A percentile compares a stretch with the other conserved stretches of the same genome.
Conservation (phyloP, 1,284 basidiomycete species). For the Retiboletus flavoniger region DNA sequence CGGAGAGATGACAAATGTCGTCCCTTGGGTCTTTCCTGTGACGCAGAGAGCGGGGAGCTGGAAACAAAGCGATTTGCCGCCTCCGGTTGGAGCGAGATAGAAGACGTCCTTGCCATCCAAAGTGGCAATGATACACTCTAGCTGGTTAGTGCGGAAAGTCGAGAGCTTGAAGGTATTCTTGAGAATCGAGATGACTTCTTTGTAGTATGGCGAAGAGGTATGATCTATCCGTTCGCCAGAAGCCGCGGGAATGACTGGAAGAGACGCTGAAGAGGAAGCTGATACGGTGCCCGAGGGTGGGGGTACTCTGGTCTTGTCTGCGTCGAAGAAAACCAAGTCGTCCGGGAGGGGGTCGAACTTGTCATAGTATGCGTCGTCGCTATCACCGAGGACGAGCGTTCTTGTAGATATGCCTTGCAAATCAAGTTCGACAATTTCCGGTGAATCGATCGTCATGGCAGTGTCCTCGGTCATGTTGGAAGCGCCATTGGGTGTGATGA, state of each 20-base stretch:
- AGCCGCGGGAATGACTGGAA: slow-evolving; percentile 1
- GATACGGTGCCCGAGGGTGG: not conserved
- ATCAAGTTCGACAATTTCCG: slow-evolving; percentile 17
- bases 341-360: slow-evolving; percentile 28
- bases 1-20: slow-evolving; percentile 91
- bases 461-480: slow-evolving; percentile 3
- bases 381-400: slow-evolving; percentile 23
- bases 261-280: slow-evolving; percentile 5
- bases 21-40: slow-evolving; percentile 70
- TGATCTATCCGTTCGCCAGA: slow-evolving; percentile 24
- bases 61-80: slow-evolving; percentile 88
- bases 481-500: not conserved
- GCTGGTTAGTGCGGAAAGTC: slow-evolving; percentile 80
- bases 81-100: slow-evolving; percentile 96
- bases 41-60: slow-evolving; percentile 86
- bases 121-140: slow-evolving; percentile 82
- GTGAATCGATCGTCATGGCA: slow-evolving; percentile 5
- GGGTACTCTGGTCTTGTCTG: slow-evolving; percentile 2
- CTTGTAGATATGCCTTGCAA: slow-evolving; percentile 21
- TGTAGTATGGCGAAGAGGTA: slow-evolving; percentile 44
- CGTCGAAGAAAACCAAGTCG: slow-evolving; percentile 18
- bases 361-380: slow-evolving; percentile 34
- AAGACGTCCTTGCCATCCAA: slow-evolving; percentile 86
- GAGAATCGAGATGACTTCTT: slow-evolving; percentile 64
- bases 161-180: slow-evolving; percentile 66